Percentiles rank a stretch among this genome's conserved stretches.
Evolutionary conservation across 2,329 filamentous ascomycete genomes (phyloP).

Genomic region (Penicillium sp.): DNA sequence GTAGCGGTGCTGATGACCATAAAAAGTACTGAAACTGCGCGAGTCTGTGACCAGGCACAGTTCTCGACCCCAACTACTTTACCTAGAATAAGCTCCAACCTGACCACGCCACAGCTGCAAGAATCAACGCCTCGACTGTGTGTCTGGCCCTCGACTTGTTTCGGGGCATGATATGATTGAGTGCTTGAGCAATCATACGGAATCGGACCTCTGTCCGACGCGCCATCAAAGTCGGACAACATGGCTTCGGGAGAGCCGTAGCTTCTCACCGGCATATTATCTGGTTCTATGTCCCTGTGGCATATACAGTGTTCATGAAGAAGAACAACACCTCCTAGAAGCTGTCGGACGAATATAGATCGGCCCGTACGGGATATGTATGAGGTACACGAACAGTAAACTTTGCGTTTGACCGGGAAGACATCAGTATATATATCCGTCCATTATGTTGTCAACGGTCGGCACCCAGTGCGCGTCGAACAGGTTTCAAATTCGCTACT

Average conservation of each 20-base stretch:
- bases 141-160: not conserved
- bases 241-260: constrained; percentile 13
- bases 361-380: not conserved
- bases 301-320: not conserved
- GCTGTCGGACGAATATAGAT: not conserved
- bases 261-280: constrained; percentile 11
- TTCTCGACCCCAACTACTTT: not conserved
- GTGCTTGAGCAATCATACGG: not conserved
- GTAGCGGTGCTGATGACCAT: not conserved
- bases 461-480: not conserved
- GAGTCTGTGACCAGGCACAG: not conserved
- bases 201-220: not conserved
- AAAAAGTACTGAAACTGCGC: not conserved
- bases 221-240: constrained; percentile 11
- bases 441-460: not conserved
- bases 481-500: not conserved
- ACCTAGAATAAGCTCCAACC: not conserved
- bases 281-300: constrained; percentile 13
- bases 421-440: not conserved
- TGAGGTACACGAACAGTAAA: not conserved
- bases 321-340: not conserved
- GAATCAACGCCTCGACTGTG: not conserved
- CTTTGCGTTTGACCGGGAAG: not conserved
- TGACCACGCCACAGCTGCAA: not conserved
- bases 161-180: not conserved